Conservation (phyloP, 2,329 filamentous ascomycete genomes). For the Rutstroemia sp. region DNA sequence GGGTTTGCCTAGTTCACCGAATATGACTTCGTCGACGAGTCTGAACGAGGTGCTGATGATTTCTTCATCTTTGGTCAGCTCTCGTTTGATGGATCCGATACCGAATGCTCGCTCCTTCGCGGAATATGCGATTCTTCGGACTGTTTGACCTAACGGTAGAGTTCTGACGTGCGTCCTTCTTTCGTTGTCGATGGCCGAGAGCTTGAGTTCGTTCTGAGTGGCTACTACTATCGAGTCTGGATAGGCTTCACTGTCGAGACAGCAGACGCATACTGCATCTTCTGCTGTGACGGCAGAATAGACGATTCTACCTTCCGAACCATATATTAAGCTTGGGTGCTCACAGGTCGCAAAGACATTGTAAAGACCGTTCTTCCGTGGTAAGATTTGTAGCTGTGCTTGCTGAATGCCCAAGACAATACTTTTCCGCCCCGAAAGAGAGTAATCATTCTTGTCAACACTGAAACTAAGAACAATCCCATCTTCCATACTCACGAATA, state of each 20-base stretch:
- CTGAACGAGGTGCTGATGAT: constrained; percentile 73
- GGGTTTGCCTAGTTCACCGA: constrained; percentile 66
- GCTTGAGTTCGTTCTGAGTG: constrained; percentile 66
- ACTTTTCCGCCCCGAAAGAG: constrained; percentile 67
- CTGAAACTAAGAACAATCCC: constrained; percentile 82
- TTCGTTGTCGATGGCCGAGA: constrained; percentile 76
- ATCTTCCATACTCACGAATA: constrained; percentile 88
- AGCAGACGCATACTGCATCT: constrained; percentile 71
- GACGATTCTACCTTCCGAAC: constrained; percentile 75
- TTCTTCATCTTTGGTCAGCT: constrained; percentile 65
- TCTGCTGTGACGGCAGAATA: constrained; percentile 93
- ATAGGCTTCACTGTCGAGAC: constrained; percentile 76
- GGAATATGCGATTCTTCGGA: constrained; percentile 82
- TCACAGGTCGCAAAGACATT: constrained; percentile 93
- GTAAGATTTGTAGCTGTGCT: constrained; percentile 71
- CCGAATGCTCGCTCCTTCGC: constrained; percentile 73
- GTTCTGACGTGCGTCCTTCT: constrained; percentile 83
- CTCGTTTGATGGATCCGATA: constrained; percentile 74
- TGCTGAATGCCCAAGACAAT: constrained; percentile 81
- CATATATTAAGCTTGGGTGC: constrained; percentile 89
- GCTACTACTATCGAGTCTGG: constrained; percentile 76
- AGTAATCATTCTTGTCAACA: constrained; percentile 52
- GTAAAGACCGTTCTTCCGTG: constrained; percentile 57
- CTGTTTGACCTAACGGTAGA: constrained; percentile 70
- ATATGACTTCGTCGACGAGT: constrained; percentile 84